A percentile compares a stretch with the other conserved stretches of the same genome.
Conservation (phyloP, 257 asterid genomes). For the Solanum virginianum region DNA sequence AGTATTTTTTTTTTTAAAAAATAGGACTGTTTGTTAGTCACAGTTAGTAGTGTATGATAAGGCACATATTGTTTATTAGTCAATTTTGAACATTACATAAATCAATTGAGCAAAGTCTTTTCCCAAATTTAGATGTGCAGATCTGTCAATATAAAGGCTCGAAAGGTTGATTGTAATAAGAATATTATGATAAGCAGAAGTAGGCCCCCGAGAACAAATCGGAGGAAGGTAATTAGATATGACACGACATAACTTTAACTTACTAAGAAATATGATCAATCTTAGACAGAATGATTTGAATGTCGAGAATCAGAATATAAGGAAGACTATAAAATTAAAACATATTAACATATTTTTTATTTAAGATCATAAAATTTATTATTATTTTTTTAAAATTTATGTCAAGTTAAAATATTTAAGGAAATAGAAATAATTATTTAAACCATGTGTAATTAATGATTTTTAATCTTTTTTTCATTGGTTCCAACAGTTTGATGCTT, state of each 20-base stretch:
- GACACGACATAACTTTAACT: neutral
- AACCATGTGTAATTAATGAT: neutral
- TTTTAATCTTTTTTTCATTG: neutral
- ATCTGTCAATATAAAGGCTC: neutral
- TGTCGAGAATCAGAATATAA: accelerated
- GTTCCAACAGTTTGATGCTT: neutral
- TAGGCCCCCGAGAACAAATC: neutral
- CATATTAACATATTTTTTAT: too few relatives aligned
- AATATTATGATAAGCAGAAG: neutral
- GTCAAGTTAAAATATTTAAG: too few relatives aligned
- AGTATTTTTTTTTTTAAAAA: too few relatives aligned
- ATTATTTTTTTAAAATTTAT: too few relatives aligned
- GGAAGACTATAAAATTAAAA: too few relatives aligned
- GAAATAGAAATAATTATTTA: neutral
- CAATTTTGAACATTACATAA: neutral
- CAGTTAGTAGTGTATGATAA: neutral
- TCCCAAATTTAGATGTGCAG: neutral
- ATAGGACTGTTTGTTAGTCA: too few relatives aligned
- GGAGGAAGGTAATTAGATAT: neutral
- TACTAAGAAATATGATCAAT: too few relatives aligned
- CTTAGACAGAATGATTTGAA: neutral
- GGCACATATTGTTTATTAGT: neutral
- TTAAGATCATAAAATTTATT: too few relatives aligned
- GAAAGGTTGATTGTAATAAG: neutral
- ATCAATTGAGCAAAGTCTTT: neutral